Percentiles rank a stretch among this genome's conserved stretches.
Evolutionary conservation across 2,329 filamentous ascomycete species (phyloP).

Genomic region (Sporothrix dimorphospora): DNA sequence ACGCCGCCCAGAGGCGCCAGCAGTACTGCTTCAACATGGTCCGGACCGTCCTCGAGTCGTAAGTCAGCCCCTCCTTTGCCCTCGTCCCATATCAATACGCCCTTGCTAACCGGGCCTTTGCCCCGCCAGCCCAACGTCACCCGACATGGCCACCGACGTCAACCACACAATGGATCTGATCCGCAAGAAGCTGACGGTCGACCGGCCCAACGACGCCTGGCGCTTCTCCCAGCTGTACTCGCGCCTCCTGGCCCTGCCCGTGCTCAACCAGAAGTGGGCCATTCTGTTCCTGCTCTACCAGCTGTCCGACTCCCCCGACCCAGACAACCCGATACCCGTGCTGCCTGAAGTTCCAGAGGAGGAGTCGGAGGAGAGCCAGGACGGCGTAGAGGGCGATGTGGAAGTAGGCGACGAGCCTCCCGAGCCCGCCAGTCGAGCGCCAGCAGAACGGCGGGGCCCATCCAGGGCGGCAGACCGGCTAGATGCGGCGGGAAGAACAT

Average conservation of each 20-base stretch:
- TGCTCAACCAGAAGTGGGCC: conserved; percentile 94
- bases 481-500: conserved; percentile 8
- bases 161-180: conserved; percentile 94
- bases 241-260: conserved; percentile 83
- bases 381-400: conserved; percentile 24
- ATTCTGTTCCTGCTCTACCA: conserved; percentile 90
- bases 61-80: conserved; percentile 32
- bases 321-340: conserved; percentile 54
- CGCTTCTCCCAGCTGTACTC: conserved; percentile 91
- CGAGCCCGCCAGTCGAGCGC: conserved; percentile 32
- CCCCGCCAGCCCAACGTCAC: conserved; percentile 44
- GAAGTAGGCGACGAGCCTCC: conserved; percentile 46
- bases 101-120: neutral
- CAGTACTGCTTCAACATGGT: conserved; percentile 61
- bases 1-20: conserved; percentile 68
- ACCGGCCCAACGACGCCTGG: conserved; percentile 76
- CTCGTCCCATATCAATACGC: neutral
- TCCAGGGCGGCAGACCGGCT: conserved; percentile 6
- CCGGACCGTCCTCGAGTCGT: conserved; percentile 58
- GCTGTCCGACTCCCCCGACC: conserved; percentile 70
- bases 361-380: conserved; percentile 25
- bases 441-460: conserved; percentile 52
- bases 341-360: conserved; percentile 43
- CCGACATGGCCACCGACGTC: conserved; percentile 68
- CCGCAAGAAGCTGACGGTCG: conserved; percentile 81